Percentiles rank a stretch among this genome's conserved stretches.
These are phyloP conservation scores for Nectriaceae sp. DNA, from an alignment of 2,329 filamentous ascomycete genomes.

Conservation along the genomic window DNA sequence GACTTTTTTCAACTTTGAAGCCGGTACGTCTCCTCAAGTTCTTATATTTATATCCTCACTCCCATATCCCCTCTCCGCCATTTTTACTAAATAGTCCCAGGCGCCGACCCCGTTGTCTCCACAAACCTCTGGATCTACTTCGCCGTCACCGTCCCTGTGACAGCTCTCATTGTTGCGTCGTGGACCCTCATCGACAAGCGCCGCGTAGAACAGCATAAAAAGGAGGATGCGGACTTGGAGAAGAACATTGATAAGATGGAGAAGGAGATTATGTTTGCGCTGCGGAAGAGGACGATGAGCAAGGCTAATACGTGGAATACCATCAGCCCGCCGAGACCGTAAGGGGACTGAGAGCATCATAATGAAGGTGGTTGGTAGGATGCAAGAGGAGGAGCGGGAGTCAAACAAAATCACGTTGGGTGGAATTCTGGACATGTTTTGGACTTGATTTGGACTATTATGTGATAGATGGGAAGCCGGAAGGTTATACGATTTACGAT, in stretches of 20 bases:
- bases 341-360: not conserved
- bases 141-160: slow-evolving; percentile 60
- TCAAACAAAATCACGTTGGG: too few species aligned
- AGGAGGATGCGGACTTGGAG: slow-evolving; percentile 55
- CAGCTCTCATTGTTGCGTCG: slow-evolving; percentile 52
- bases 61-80: not conserved
- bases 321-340: slow-evolving; percentile 29
- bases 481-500: slow-evolving; percentile 11
- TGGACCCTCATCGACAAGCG: slow-evolving; percentile 57
- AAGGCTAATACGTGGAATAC: slow-evolving; percentile 57
- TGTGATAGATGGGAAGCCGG: not conserved
- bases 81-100: slow-evolving; percentile 16
- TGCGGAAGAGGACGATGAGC: slow-evolving; percentile 59
- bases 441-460: not conserved
- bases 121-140: slow-evolving; percentile 64
- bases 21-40: slow-evolving; percentile 34
- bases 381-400: too few species aligned
- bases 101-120: slow-evolving; percentile 46
- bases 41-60: not conserved
- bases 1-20: slow-evolving; percentile 66
- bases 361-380: not conserved
- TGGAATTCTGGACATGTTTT: too few species aligned
- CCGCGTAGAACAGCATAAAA: slow-evolving; percentile 49
- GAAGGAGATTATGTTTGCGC: slow-evolving; percentile 55
- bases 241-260: slow-evolving; percentile 59